phyloP scores from a whole-genome alignment of 768 basidiomycete genomes.

The Suillus decipiens region DNA sequence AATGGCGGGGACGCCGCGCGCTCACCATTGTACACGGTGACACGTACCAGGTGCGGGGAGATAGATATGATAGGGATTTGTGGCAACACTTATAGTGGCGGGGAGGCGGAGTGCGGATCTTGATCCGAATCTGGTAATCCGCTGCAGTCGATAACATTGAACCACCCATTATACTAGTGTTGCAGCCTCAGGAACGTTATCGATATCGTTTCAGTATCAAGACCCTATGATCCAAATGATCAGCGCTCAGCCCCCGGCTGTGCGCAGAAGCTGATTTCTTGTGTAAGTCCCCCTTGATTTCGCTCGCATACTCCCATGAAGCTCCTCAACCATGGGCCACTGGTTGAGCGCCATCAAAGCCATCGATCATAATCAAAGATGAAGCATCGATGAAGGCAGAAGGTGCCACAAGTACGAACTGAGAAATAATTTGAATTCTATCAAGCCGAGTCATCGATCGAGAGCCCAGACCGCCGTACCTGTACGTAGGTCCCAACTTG shows the following conservation, averaged over 20 bases:
- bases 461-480: conserved; percentile 23
- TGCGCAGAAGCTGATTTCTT: conserved; percentile 3
- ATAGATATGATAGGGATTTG: conserved; percentile 22
- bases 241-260: background rate
- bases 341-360: conserved; percentile 4
- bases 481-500: conserved; percentile 18
- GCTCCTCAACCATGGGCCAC: background rate
- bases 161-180: conserved; percentile 10
- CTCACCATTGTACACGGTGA: conserved; percentile 35
- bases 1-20: conserved; percentile 11
- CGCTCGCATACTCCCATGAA: background rate
- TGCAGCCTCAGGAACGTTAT: conserved; percentile 13
- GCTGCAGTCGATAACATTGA: conserved; percentile 13
- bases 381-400: background rate
- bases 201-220: conserved; percentile 12
- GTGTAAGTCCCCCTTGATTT: background rate
- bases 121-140: conserved; percentile 58
- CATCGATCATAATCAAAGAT: background rate
- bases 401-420: background rate
- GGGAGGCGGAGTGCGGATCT: conserved; percentile 70
- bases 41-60: conserved; percentile 30
- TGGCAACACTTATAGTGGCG: conserved; percentile 42
- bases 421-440: conserved; percentile 5
- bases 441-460: conserved; percentile 23
- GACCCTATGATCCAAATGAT: conserved; percentile 1